Percentiles rank a stretch among this genome's conserved stretches.
phyloP scores from a whole-genome alignment of 164 flowering plant genomes.

The Berberis vulgaris region DNA sequence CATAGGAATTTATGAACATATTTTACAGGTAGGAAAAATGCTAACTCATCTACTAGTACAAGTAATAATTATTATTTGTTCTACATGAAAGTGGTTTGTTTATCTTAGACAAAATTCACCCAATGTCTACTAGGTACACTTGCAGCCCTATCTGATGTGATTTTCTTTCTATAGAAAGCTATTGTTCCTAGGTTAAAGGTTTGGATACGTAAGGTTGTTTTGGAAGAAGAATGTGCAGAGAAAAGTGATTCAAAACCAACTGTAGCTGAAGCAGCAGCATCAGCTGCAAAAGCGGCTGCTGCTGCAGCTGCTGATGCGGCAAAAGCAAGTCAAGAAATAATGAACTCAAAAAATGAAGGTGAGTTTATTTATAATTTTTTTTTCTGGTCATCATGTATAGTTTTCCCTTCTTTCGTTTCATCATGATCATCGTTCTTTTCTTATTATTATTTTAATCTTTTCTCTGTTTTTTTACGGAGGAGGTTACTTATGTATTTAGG shows the following conservation, averaged over 20 bases:
- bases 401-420: neutral
- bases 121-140: too few relatives aligned
- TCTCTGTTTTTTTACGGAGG: too few relatives aligned
- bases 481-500: too few relatives aligned
- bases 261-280: conserved; percentile 77
- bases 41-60: too few relatives aligned
- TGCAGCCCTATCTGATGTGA: conserved; percentile 1
- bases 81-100: too few relatives aligned
- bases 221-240: conserved; percentile 52
- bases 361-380: neutral
- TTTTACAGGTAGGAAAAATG: too few relatives aligned
- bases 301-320: conserved; percentile 91
- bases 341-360: conserved; percentile 73
- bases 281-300: conserved; percentile 92
- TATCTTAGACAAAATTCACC: too few relatives aligned
- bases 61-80: too few relatives aligned
- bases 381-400: neutral
- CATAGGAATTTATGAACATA: too few relatives aligned
- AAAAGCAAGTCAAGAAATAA: conserved; percentile 77
- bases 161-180: conserved; percentile 42
- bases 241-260: conserved; percentile 41
- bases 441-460: too few relatives aligned
- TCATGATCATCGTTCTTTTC: too few relatives aligned
- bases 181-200: conserved; percentile 76
- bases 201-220: conserved; percentile 83